These are phyloP conservation scores for Petunia secreta DNA, from an alignment of 257 asterid species.

Conservation along the genomic window DNA sequence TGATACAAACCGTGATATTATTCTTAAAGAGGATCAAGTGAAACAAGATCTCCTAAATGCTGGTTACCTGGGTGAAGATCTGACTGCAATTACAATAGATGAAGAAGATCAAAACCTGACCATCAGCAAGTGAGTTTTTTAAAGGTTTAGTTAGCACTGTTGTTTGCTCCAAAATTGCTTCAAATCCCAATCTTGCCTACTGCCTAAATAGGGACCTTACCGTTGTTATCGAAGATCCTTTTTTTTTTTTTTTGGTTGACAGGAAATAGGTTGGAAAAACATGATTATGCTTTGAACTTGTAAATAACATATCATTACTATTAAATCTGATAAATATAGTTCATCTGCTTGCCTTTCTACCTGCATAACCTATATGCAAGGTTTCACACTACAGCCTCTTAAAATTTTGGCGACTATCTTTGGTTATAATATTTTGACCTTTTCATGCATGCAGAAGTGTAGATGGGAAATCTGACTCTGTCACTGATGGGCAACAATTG, in stretches of 20 bases:
- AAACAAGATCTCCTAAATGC: slow-evolving; percentile 38
- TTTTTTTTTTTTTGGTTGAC: neutral
- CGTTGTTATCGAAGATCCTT: neutral
- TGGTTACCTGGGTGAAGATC: slow-evolving; percentile 37
- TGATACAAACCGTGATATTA: slow-evolving; percentile 25
- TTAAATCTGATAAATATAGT: neutral
- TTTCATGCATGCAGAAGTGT: slow-evolving; percentile 36
- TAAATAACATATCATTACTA: slow-evolving; percentile 21
- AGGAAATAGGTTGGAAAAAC: neutral
- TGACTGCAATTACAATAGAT: slow-evolving; percentile 37
- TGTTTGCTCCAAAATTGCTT: neutral
- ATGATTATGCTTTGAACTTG: slow-evolving; percentile 6
- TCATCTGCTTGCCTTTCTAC: slow-evolving; percentile 12
- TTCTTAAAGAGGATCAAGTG: slow-evolving; percentile 36
- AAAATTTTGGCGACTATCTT: neutral
- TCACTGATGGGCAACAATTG: slow-evolving; percentile 40
- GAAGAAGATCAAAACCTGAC: slow-evolving; percentile 40
- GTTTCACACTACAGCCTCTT: slow-evolving; percentile 14
- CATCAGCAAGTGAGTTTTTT: slow-evolving; percentile 52
- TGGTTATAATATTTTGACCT: slow-evolving; percentile 15
- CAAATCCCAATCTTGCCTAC: neutral
- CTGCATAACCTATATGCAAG: neutral
- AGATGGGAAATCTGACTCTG: slow-evolving; percentile 32
- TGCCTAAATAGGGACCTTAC: neutral
- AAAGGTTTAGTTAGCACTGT: neutral